Conservation (phyloP, 2,329 filamentous ascomycete species). For the Trichoderma asperellum region DNA sequence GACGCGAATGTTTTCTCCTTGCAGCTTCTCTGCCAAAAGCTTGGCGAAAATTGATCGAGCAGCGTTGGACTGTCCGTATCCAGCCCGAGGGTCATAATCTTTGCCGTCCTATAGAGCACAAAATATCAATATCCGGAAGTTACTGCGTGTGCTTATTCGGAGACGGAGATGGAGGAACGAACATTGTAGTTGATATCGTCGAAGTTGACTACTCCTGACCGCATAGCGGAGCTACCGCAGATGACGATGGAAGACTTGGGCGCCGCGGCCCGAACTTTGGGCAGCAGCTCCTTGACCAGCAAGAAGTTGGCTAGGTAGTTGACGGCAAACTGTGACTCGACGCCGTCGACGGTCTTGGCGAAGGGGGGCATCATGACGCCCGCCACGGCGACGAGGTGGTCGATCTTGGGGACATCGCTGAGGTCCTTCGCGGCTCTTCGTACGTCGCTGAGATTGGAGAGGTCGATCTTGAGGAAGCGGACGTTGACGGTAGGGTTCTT, state of each 20-base stretch:
- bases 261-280: constrained; percentile 32
- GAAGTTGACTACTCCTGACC: constrained; percentile 13
- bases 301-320: constrained; percentile 60
- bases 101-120: constrained; percentile 5
- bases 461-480: constrained; percentile 25
- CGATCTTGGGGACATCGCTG: constrained; percentile 13
- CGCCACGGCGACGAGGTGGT: constrained; percentile 28
- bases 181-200: constrained; percentile 25
- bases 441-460: constrained; percentile 5
- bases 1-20: constrained; percentile 23
- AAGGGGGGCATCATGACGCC: constrained; percentile 28
- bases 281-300: constrained; percentile 53
- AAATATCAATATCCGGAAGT: neutral
- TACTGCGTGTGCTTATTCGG: neutral
- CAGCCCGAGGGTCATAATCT: constrained; percentile 15
- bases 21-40: constrained; percentile 25
- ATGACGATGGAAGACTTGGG: constrained; percentile 25
- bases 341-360: constrained; percentile 30
- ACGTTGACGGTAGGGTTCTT: constrained; percentile 8
- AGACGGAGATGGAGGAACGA: neutral
- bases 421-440: constrained; percentile 18
- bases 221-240: constrained; percentile 18
- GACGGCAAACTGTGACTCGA: constrained; percentile 51
- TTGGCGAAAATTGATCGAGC: constrained; percentile 29
- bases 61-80: constrained; percentile 28